Conservation (phyloP, 371 early-diverging fungal genomes). For the Rhizopus sp. region DNA sequence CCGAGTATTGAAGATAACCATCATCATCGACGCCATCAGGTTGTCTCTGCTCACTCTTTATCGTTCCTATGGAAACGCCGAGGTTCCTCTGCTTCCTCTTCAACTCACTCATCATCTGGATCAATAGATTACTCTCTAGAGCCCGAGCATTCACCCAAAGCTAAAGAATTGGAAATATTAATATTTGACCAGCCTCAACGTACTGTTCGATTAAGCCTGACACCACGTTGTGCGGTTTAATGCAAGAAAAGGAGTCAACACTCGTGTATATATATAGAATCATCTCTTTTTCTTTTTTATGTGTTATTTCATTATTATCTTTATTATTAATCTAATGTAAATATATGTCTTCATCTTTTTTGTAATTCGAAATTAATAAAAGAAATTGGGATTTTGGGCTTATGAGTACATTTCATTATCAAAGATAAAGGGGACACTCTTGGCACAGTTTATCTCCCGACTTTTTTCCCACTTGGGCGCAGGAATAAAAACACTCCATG, state of each 20-base stretch:
- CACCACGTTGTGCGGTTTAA: conserved; percentile 15
- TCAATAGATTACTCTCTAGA: not conserved
- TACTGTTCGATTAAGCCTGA: conserved; percentile 17
- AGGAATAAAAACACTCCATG: no score
- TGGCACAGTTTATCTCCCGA: no score
- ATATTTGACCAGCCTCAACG: conserved; percentile 19
- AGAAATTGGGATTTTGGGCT: no score
- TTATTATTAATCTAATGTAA: no score
- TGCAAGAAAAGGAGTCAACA: not conserved
- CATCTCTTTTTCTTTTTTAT: no score
- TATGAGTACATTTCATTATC: no score
- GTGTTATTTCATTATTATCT: no score
- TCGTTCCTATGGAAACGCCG: conserved; percentile 6
- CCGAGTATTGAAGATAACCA: not conserved
- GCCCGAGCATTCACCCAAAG: conserved; percentile 8
- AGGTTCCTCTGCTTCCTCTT: conserved; percentile 2
- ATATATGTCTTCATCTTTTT: no score
- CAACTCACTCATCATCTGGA: not conserved
- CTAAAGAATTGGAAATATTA: conserved; percentile 19
- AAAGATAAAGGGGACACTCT: no score
- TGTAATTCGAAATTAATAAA: no score
- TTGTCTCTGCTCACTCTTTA: not conserved
- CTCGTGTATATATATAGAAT: no score
- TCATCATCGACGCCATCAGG: not conserved
- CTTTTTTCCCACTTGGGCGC: no score